Evolutionary conservation across 2,329 filamentous ascomycete genomes (phyloP).

Genomic region (Arthrobotrys iridis): DNA sequence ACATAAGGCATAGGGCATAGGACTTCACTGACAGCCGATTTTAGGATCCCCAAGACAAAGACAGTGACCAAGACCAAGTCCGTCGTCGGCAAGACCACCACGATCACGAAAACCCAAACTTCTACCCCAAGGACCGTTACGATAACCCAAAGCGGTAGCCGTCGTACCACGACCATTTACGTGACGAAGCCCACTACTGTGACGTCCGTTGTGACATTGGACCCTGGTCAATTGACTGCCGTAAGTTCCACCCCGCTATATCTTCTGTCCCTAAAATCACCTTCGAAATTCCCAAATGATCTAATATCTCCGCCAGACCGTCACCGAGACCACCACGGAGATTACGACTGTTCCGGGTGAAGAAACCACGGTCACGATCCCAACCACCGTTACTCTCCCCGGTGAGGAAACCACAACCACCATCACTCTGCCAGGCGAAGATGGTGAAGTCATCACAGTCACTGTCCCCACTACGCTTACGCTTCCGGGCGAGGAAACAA

Average conservation of each 20-base stretch:
- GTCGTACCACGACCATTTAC: neutral
- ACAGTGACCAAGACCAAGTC: neutral
- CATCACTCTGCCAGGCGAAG: neutral
- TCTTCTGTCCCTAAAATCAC: neutral
- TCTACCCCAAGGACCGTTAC: constrained; percentile 1
- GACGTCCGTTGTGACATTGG: neutral
- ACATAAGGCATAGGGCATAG: too few species aligned
- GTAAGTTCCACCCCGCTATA: neutral
- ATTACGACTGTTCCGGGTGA: neutral
- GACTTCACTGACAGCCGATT: too few species aligned
- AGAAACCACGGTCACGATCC: neutral
- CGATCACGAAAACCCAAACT: constrained; percentile 4
- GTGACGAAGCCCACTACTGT: neutral
- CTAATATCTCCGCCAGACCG: neutral
- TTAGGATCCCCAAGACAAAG: constrained; percentile 2
- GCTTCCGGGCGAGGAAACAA: neutral
- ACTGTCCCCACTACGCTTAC: neutral
- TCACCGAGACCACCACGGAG: neutral
- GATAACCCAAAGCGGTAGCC: neutral
- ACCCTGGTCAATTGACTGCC: neutral
- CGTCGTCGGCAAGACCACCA: neutral
- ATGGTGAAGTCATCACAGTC: neutral
- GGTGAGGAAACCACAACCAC: neutral
- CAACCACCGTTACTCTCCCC: neutral
- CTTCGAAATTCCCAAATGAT: neutral